Conservation (phyloP, 768 basidiomycete species). For the Leccinum longicurvipes region DNA sequence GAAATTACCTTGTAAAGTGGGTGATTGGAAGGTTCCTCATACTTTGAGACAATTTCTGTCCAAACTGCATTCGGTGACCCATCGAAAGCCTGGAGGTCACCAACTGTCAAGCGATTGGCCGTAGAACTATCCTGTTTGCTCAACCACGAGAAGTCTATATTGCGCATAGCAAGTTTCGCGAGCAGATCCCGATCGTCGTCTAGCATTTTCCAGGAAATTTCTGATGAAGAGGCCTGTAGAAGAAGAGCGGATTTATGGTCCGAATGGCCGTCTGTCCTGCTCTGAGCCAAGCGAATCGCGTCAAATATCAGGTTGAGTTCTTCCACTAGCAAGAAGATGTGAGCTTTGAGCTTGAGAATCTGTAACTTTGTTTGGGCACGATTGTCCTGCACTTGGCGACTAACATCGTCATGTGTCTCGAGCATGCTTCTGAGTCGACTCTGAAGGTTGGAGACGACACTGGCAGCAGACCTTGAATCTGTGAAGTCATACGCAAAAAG, state of each 20-base stretch:
- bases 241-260: constrained; percentile 80
- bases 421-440: constrained; percentile 61
- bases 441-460: constrained; percentile 72
- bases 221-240: constrained; percentile 75
- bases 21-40: constrained; percentile 66
- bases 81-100: constrained; percentile 83
- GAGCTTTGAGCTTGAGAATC: constrained; percentile 64
- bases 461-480: constrained; percentile 66
- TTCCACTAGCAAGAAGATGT: constrained; percentile 68
- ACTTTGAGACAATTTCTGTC: constrained; percentile 84
- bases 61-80: constrained; percentile 78
- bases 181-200: constrained; percentile 68
- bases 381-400: constrained; percentile 29
- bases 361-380: constrained; percentile 47
- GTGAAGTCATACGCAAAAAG: constrained; percentile 88
- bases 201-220: constrained; percentile 92
- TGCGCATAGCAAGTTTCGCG: constrained; percentile 80
- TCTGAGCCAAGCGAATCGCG: constrained; percentile 79
- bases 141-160: constrained; percentile 78
- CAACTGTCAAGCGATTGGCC: constrained; percentile 69
- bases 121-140: constrained; percentile 87
- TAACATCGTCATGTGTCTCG: constrained; percentile 46
- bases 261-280: constrained; percentile 59
- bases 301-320: constrained; percentile 85
- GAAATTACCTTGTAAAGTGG: constrained; percentile 61